Conservation (phyloP, 225 moss, liverwort and hornwort species). For the Pleurozium schreberi region DNA sequence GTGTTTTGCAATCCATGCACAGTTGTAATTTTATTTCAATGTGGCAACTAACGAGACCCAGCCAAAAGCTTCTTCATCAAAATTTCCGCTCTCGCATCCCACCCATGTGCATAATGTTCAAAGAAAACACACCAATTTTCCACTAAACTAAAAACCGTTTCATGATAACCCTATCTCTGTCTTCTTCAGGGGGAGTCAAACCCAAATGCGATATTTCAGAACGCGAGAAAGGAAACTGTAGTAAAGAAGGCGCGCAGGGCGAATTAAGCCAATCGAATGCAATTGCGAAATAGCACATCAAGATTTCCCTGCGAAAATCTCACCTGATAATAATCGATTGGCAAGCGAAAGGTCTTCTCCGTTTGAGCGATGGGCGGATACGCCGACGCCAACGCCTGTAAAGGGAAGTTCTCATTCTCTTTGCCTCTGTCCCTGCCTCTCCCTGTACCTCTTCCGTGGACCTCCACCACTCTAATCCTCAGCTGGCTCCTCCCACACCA, state of each 20-base stretch:
- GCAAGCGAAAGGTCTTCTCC: slow-evolving; percentile 78
- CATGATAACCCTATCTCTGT: not conserved
- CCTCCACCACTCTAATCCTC: not conserved
- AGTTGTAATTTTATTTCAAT: not conserved
- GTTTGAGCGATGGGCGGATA: slow-evolving; percentile 78
- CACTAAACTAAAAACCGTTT: not conserved
- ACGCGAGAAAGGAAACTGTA: not conserved
- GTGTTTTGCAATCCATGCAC: not conserved
- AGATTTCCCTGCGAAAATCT: not conserved
- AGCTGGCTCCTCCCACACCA: not conserved
- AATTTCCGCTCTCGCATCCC: not conserved
- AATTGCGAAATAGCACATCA: not conserved
- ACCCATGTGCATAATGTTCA: not conserved
- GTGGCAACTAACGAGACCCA: not conserved
- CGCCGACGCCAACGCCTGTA: slow-evolving; percentile 55
- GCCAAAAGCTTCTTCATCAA: not conserved
- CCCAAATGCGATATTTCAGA: not conserved
- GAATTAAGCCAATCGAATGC: not conserved
- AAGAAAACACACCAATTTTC: not conserved
- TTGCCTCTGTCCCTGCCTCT: not conserved
- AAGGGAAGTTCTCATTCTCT: not conserved
- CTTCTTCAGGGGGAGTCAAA: not conserved
- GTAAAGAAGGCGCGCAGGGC: not conserved
- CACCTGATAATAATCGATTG: slow-evolving; percentile 95
- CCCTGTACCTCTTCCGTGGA: not conserved